A percentile compares a stretch with the other conserved stretches of the same genome.
phyloP scores from a whole-genome alignment of 2,329 filamentous ascomycete species.

The Amauroascus verrucosus region DNA sequence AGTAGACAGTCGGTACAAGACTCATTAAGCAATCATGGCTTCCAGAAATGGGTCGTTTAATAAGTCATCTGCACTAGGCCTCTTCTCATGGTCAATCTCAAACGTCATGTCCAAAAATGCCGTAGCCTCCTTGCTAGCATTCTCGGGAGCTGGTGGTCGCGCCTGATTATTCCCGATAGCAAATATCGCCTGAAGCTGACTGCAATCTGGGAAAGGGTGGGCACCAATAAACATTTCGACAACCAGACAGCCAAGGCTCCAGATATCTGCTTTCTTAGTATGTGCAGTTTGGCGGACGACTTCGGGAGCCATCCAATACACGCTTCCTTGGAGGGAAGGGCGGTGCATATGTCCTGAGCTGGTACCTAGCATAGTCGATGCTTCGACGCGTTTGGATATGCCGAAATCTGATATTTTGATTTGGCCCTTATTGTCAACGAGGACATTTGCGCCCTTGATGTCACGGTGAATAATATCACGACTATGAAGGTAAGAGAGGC shows the following conservation, averaged over 20 bases:
- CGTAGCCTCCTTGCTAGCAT: conserved; percentile 72
- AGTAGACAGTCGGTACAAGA: background rate
- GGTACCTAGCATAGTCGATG: conserved; percentile 61
- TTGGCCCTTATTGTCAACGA: conserved; percentile 96
- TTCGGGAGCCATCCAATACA: conserved; percentile 99
- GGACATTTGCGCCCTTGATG: conserved; percentile 97
- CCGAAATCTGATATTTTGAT: conserved; percentile 99
- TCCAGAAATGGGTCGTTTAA: conserved; percentile 73
- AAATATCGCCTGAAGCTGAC: conserved; percentile 95
- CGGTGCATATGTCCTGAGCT: conserved; percentile 41
- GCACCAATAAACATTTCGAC: conserved; percentile 99
- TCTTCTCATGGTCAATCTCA: conserved; percentile 85
- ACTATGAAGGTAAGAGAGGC: conserved; percentile 85
- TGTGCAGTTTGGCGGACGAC: conserved; percentile 97
- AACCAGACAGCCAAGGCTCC: conserved; percentile 91
- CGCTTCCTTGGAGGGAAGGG: conserved; percentile 82
- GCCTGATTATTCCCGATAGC: conserved; percentile 88
- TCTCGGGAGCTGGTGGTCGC: conserved; percentile 76
- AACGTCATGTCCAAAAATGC: conserved; percentile 82
- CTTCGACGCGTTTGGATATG: conserved; percentile 95
- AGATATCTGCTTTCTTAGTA: conserved; percentile 96
- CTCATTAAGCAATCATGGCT: conserved; percentile 48
- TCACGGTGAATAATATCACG: conserved; percentile 96
- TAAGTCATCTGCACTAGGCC: conserved; percentile 84
- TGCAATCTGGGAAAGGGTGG: conserved; percentile 94